phyloP scores from a whole-genome alignment of 2,329 filamentous ascomycete genomes.

The Scopulariopsis brevicaulis region DNA sequence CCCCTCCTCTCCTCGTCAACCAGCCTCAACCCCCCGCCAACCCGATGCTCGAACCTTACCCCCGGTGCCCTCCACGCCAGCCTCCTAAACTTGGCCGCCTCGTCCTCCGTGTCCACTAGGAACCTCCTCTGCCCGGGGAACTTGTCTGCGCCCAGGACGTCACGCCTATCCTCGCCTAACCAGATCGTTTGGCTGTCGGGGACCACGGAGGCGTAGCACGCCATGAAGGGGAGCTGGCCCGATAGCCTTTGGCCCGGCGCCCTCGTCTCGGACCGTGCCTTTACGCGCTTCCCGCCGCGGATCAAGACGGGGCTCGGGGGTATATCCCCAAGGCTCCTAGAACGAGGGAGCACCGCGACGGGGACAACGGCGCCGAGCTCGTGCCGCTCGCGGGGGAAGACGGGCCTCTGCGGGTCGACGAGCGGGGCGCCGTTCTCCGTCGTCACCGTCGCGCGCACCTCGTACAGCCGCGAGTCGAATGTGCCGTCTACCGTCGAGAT shows the following conservation, averaged over 20 bases:
- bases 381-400: constrained; percentile 8
- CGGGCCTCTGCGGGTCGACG: constrained; percentile 10
- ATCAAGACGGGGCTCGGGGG: neutral
- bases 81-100: neutral
- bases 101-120: neutral
- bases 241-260: constrained; percentile 16
- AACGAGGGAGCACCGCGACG: constrained; percentile 6
- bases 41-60: neutral
- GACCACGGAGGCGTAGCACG: constrained; percentile 26
- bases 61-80: neutral
- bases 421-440: constrained; percentile 14
- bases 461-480: constrained; percentile 16
- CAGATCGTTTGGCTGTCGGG: constrained; percentile 23
- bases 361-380: constrained; percentile 9
- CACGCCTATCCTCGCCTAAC: constrained; percentile 28
- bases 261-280: neutral
- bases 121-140: constrained; percentile 22
- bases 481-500: constrained; percentile 11
- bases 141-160: constrained; percentile 26
- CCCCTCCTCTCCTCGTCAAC: neutral
- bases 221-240: constrained; percentile 28
- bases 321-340: neutral
- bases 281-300: neutral
- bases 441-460: constrained; percentile 20
- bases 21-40: neutral